Evolutionary conservation across 2,329 filamentous ascomycete genomes (phyloP), one percentile per base, ranked within the genome.

Genomic region (Arthrinium puccinioides): DNA sequence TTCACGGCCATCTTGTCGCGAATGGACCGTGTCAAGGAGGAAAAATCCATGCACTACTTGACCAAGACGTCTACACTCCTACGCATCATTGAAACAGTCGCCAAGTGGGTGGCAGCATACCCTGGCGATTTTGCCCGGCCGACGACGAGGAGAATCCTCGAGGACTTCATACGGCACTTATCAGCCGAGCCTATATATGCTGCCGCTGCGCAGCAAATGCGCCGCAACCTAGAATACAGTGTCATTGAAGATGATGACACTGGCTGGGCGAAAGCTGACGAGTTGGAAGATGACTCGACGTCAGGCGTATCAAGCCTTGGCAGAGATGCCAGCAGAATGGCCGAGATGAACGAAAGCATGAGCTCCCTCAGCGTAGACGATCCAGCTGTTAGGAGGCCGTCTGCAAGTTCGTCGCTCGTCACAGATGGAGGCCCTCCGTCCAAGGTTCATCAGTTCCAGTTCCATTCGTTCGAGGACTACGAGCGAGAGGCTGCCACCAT

Each of bases 121-220:
- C 89, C 92, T 0, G 90, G 88, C 13, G 92, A 98, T 59, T 95
- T 97, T 67, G 88, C 88, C 1, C 80, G 84, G 44, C 74, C 82
- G 2, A 73, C 73, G 16, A 94, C 87, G 2, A 79, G 81, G 46
- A 77, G 74, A 45, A 78, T 76, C 21, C 67, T 96, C 26, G 76
- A 82, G 34, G 79, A 79, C 18, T 92, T 98, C 51, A 82, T 94
- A 24, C 63, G 68, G 14, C 74, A 81, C 27, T 66, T 97, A n/a
- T 75, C 85, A 16, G 75, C 74, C 5, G 84, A 86, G 45, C 81
- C 86, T 9, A 84, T 94, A 35, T 95, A 94, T 59, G 79, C 85
- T 15, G 80, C 86, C 14, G 87, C 89, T 4, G 85, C 87, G 4
- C 82, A 86, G 48, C 87, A 96, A 54, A 92, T 98, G 63, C 75